Percentiles rank a stretch among this genome's conserved stretches.
phyloP scores from a whole-genome alignment of 306 rosid genomes.

The Geum urbanum region DNA sequence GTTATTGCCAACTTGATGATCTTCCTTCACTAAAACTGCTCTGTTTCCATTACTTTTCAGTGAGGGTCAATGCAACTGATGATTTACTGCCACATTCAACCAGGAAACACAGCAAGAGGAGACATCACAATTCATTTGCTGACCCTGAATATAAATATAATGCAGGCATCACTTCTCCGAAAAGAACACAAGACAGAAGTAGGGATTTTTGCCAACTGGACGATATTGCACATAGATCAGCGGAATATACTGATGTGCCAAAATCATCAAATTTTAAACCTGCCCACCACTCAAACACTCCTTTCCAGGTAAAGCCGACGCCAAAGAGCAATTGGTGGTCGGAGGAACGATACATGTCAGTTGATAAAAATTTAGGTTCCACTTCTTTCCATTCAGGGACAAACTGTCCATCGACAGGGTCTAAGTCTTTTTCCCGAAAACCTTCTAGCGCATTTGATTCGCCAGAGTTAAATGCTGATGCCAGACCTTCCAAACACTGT shows the following conservation, averaged over 20 bases:
- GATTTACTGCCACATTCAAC: constrained; percentile 37
- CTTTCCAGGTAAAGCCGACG: constrained; percentile 40
- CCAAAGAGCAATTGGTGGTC: constrained; percentile 38
- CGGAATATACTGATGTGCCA: constrained; percentile 27
- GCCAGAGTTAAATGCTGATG: constrained; percentile 29
- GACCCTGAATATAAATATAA: constrained; percentile 34
- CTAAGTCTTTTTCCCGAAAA: constrained; percentile 42
- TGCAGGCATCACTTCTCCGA: constrained; percentile 23
- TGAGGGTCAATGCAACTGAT: constrained; percentile 43
- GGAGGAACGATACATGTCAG: constrained; percentile 44
- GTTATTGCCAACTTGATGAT: not conserved
- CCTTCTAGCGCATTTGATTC: constrained; percentile 37
- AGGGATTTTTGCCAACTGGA: constrained; percentile 9
- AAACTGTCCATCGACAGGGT: constrained; percentile 33
- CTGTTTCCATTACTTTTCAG: constrained; percentile 32
- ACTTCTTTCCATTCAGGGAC: constrained; percentile 40
- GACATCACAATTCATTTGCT: constrained; percentile 35
- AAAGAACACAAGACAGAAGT: constrained; percentile 11
- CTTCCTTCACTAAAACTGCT: constrained; percentile 1
- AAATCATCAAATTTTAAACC: constrained; percentile 41
- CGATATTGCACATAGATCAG: constrained; percentile 19
- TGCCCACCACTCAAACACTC: constrained; percentile 37
- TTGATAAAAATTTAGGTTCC: constrained; percentile 34
- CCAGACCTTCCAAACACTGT: constrained; percentile 32
- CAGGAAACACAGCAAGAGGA: constrained; percentile 41